A percentile compares a stretch with the other conserved stretches of the same genome.
Evolutionary conservation across 768 basidiomycete species (phyloP).

Genomic region (Tephrocybe sp.): DNA sequence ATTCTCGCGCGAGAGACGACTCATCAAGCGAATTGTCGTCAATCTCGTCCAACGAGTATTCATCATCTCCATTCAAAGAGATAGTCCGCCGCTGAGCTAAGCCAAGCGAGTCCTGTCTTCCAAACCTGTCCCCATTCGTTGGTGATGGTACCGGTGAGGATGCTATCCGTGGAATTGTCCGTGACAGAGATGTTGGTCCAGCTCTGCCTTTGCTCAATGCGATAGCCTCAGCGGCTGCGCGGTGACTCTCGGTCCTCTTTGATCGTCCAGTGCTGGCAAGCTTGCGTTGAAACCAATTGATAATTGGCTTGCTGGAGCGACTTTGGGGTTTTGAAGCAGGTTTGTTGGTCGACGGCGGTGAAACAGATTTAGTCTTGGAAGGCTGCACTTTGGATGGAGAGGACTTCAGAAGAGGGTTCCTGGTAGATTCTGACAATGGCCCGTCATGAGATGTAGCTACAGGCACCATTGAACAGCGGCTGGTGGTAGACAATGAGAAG

Average conservation of each 20-base stretch:
- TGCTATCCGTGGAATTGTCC: conserved; percentile 38
- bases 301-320: conserved; percentile 80
- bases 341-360: conserved; percentile 12
- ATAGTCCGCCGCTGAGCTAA: conserved; percentile 52
- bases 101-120: conserved; percentile 29
- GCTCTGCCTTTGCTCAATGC: conserved; percentile 32
- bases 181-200: conserved; percentile 24
- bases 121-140: conserved; percentile 25
- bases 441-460: conserved; percentile 8
- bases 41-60: conserved; percentile 42
- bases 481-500: background rate
- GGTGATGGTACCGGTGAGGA: conserved; percentile 44
- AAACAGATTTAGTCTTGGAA: conserved; percentile 14
- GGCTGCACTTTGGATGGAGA: conserved; percentile 23
- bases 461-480: conserved; percentile 6
- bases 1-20: conserved; percentile 69
- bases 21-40: conserved; percentile 47
- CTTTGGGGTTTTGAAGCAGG: conserved; percentile 40
- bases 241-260: conserved; percentile 47
- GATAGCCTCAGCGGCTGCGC: conserved; percentile 27
- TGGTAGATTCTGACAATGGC: conserved; percentile 13
- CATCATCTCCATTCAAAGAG: conserved; percentile 63
- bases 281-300: conserved; percentile 90
- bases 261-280: conserved; percentile 66
- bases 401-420: conserved; percentile 16